phyloP scores from a whole-genome alignment of 257 asterid species.

The Penstemon barbatus region DNA sequence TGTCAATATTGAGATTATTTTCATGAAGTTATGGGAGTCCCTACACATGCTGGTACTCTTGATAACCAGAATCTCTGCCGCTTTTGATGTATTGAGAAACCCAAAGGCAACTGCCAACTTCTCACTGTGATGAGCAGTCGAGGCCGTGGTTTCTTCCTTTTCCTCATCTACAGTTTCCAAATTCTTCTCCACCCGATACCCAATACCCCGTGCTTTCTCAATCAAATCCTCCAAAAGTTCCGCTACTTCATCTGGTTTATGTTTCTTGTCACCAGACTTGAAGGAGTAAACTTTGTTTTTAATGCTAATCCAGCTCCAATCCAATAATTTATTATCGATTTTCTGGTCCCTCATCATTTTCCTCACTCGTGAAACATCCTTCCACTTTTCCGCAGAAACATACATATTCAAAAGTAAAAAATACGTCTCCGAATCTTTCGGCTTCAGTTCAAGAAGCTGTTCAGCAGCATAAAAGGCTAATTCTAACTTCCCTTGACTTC shows the following conservation, averaged over 20 bases:
- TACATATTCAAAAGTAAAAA: slow-evolving; percentile 67
- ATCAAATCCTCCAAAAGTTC: slow-evolving; percentile 47
- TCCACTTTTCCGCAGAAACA: slow-evolving; percentile 65
- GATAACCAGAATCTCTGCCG: slow-evolving; percentile 50
- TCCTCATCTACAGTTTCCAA: slow-evolving; percentile 37
- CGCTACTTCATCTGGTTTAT: slow-evolving; percentile 35
- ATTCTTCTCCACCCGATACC: slow-evolving; percentile 43
- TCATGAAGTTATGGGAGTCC: slow-evolving; percentile 80
- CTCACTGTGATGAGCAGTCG: slow-evolving; percentile 67
- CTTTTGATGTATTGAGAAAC: slow-evolving; percentile 48
- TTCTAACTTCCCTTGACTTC: slow-evolving; percentile 75
- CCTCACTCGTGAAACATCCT: slow-evolving; percentile 72
- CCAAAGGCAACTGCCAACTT: slow-evolving; percentile 83
- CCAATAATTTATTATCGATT: slow-evolving; percentile 46
- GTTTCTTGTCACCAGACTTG: slow-evolving; percentile 38
- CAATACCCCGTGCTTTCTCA: slow-evolving; percentile 45
- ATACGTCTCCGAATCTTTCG: slow-evolving; percentile 66
- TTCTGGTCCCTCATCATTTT: slow-evolving; percentile 71
- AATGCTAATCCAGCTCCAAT: slow-evolving; percentile 86
- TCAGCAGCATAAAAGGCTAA: slow-evolving; percentile 72
- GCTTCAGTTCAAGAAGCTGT: slow-evolving; percentile 66
- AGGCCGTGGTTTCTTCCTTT: slow-evolving; percentile 32
- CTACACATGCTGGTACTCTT: slow-evolving; percentile 82
- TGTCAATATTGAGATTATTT: slow-evolving; percentile 54
- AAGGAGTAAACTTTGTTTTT: slow-evolving; percentile 68